Evolutionary conservation across 148 eudicot species (phyloP), one percentile per base, ranked within the genome.

Genomic region (Vaccinium darrowii): DNA sequence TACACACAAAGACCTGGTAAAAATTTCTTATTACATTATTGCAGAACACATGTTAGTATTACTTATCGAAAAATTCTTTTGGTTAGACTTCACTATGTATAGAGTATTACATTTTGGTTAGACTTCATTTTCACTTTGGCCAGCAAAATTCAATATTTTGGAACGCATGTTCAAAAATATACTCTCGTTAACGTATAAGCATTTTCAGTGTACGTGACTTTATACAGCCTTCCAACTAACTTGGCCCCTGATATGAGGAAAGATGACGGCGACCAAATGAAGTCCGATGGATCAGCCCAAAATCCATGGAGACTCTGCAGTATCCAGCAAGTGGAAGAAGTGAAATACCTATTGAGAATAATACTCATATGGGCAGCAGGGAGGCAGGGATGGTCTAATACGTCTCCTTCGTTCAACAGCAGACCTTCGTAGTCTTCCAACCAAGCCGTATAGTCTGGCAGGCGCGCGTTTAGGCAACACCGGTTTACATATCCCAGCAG

Each of bases 391-490:
- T 88, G 1, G 0, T 90, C 52, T 88, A 85, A 78, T 52, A 52
- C 47, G n/a, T 84, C 2, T 30, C 86, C 13, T 43, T 60, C 1
- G 58, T 79, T 30, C 86, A 82, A 8, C 75, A 84, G 74, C 76
- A 65, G 11, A 91, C 84, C 84, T 91, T 82, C 82, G 76, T 63
- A 21, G 88, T 90, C 10, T 91, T 90, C 88, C 93, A 91, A 83
- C 88, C 93, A 91, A 83, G 93, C 93, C 77, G 86, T 88, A 6
- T 92, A 91, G 80, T 87, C 89, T 27, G 51, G 88, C 85, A 76
- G 93, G 16, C 82, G 18, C 36, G 36, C 36, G 36, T 16, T 80
- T 91, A 11, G 88, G 90, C 60, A 13, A 16, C 23, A 81, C 52
- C 13, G 47, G 13, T 2, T 91, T 91, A 85, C 18, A 83, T 56